phyloP scores from a whole-genome alignment of 345 rosid species.

The Gynandropsis gynandra region DNA sequence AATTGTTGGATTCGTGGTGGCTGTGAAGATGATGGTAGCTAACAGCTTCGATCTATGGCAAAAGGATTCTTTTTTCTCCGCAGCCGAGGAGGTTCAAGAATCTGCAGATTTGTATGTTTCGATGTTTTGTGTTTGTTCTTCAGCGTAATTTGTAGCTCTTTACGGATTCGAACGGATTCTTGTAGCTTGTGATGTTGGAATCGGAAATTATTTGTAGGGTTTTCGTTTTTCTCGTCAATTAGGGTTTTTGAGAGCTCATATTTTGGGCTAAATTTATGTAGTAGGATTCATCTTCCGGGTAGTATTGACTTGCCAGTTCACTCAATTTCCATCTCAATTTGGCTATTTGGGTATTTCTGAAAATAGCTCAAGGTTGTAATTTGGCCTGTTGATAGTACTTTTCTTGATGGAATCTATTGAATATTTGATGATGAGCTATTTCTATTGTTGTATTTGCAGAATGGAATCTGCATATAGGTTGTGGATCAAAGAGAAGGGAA shows the following conservation, averaged over 20 bases:
- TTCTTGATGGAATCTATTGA: neutral
- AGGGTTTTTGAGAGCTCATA: too few relatives aligned
- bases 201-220: neutral
- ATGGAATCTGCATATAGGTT: conserved; percentile 72
- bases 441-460: conserved; percentile 28
- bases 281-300: too few relatives aligned
- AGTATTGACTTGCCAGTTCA: too few relatives aligned
- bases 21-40: conserved; percentile 59
- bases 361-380: neutral
- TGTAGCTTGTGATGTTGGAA: neutral
- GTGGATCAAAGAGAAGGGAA: conserved; percentile 59
- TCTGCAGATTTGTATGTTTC: conserved; percentile 66
- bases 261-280: too few relatives aligned
- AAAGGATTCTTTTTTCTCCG: conserved; percentile 69
- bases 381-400: neutral
- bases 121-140: neutral
- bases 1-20: neutral
- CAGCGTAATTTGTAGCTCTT: neutral
- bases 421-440: neutral
- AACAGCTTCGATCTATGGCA: conserved; percentile 74
- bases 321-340: too few relatives aligned
- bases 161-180: neutral
- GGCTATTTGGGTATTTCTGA: neutral
- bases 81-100: conserved; percentile 84
- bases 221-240: neutral